Base-by-base conservation (phyloP, 1,284 basidiomycete genomes). In the Rhodotorula sp. region DNA sequence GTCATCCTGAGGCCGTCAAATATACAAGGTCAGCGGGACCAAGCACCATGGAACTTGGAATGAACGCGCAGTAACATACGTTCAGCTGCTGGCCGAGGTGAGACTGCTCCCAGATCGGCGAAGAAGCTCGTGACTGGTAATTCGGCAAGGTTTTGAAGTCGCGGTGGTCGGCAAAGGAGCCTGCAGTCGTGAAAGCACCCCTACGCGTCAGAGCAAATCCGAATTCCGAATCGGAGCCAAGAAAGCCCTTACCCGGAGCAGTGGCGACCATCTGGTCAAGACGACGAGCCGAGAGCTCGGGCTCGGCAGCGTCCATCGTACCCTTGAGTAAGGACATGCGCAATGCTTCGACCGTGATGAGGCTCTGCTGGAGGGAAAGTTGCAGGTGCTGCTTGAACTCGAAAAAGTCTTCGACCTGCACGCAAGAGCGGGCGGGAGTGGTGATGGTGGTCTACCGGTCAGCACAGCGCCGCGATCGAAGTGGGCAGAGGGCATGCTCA, bases 321-420 rank as follows among this genome's bases (percentile, higher is more conserved):
- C 92, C 91, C 70, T 91, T 89, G 0, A 88, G 83, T n/a, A 92
- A 82, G 51, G 89, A 86, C 88, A 92, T 91, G 65, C 91, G 86
- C 58, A 91, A 85, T 78, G 91, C 87, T 78, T 93, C 91, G 76
- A 93, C 83, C 79, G 90, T 89, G 71, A 90, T 85, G 23, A 90
- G 84, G 72, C 91, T 90, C 39, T 90, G 85, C 78, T 92, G 89
- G 18, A 93, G 83, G 1, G 92, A 93, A 78, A 88, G 89, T 71
- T 91, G 89, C 23, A 93, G 82, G 57, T 86, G 85, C 65, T 90
- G 88, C 79, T 92, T 89, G 71, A 93, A 92, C 14, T 83, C 81
- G 67, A 91, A 87, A 79, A 93, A 92, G 78, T 92, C 90, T 23
- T 89, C 88, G 67, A 93, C 89, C 88, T 93, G 67, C 31, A n/a